Percentiles rank a stretch among this genome's conserved stretches.
Evolutionary conservation across 2,329 filamentous ascomycete species (phyloP).

Genomic region (Alternaria alternata): DNA sequence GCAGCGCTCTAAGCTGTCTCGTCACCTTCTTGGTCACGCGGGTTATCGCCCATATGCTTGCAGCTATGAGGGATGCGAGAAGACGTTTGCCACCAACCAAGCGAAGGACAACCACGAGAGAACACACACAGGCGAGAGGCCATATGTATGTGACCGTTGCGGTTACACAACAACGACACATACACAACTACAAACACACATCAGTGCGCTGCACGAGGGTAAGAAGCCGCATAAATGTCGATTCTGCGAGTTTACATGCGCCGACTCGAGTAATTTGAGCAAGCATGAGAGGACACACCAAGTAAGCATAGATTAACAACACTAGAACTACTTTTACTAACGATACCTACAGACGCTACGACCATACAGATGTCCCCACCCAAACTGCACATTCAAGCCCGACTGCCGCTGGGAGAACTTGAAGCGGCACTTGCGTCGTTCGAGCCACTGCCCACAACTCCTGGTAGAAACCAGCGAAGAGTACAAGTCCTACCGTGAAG

Average conservation of each 20-base stretch:
- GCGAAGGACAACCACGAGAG: slow-evolving; percentile 52
- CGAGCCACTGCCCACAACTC: slow-evolving; percentile 47
- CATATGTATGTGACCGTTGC: slow-evolving; percentile 49
- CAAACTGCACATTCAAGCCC: slow-evolving; percentile 49
- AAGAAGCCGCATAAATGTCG: slow-evolving; percentile 51
- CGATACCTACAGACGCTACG: slow-evolving; percentile 37
- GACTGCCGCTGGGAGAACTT: slow-evolving; percentile 52
- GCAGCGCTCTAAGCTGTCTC: slow-evolving; percentile 50
- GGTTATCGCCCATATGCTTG: slow-evolving; percentile 50
- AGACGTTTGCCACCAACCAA: slow-evolving; percentile 52
- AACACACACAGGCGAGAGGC: slow-evolving; percentile 49
- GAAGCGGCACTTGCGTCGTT: slow-evolving; percentile 49
- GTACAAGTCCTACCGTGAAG: slow-evolving; percentile 45
- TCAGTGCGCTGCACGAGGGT: slow-evolving; percentile 47
- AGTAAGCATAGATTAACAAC: slow-evolving; percentile 18
- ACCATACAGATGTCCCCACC: slow-evolving; percentile 48
- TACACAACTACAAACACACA: slow-evolving; percentile 51
- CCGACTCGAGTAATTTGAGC: slow-evolving; percentile 47
- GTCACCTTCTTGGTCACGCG: slow-evolving; percentile 49
- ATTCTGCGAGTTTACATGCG: slow-evolving; percentile 50
- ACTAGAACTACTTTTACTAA: neutral
- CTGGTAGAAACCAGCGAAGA: slow-evolving; percentile 44
- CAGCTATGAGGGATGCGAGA: slow-evolving; percentile 45
- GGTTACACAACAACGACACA: slow-evolving; percentile 51
- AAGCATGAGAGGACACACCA: slow-evolving; percentile 51